Base-by-base conservation (phyloP, 345 rosid genomes). In the Citrus hindsii region DNA sequence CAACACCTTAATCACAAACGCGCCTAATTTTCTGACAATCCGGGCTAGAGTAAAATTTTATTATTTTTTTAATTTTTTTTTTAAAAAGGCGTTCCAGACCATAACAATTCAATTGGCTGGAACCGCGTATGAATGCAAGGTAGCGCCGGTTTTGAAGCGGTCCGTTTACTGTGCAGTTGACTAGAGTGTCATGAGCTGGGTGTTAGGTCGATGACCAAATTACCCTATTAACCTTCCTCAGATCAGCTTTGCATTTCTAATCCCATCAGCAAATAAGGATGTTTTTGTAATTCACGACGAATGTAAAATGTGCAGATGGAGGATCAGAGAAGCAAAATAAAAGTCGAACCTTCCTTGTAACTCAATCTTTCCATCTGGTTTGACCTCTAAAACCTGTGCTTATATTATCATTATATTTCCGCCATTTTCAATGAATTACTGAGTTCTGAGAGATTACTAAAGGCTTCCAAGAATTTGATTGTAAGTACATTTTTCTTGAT, bases 1-100 rank as follows among this genome's bases (percentile, higher is more conserved):
- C 1, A 35, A 0, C 1, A 32, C 6, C 6, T 33, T 1, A 33
- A 33, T 0, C 35, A 4, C 1, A 35, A 6, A 5, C 7, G 0
- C 0, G 0, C 1, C 1, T 5, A 35, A 35, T 35, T 46, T 46
- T 12, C 1, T 4, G 51, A 0, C 16, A 12, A 13, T 46, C 18
- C 18, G 51, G 18, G 5, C 4, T 13, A 3, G 5, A 46, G 1
- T 46, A 12, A 46, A 46, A 5, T 46, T 46, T 46, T 46, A 12
- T 46, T 46, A 0, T 3, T 37, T 37, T 6, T 46, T 46, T 13
- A 46, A 46, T 46, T 46, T 46, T 46, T 46, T 3, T 46, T 46
- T 46, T 12, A 46, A 46, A 46, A 46, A 13, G 51, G 5, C 51
- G 18, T 12, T 10, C 51, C 9, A 19, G 62, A 24, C 8, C 24